phyloP scores from a whole-genome alignment of 805 yeast species.

The Candida namnaoensis region DNA sequence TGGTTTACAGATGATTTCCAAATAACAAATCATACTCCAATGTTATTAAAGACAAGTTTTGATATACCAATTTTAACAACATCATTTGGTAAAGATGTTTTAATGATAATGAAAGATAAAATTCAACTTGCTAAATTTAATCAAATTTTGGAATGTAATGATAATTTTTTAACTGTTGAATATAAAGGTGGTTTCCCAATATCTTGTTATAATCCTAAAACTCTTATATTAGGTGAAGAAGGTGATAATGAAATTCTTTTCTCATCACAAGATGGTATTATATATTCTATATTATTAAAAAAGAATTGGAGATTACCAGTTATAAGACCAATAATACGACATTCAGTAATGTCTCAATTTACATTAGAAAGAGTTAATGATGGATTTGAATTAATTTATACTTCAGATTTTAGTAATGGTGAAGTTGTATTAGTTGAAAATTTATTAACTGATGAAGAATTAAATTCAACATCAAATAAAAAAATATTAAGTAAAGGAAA shows the following conservation, averaged over 20 bases:
- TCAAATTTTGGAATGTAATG: constrained; percentile 39
- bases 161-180: constrained; percentile 20
- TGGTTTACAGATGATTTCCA: constrained; percentile 31
- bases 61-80: constrained; percentile 33
- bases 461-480: background rate
- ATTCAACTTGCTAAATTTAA: constrained; percentile 30
- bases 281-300: constrained; percentile 19
- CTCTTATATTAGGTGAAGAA: constrained; percentile 9
- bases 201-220: constrained; percentile 21
- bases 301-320: constrained; percentile 19
- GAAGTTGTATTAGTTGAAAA: constrained; percentile 1
- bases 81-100: constrained; percentile 29
- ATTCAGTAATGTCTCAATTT: constrained; percentile 14
- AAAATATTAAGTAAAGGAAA: constrained; percentile 1
- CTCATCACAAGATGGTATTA: constrained; percentile 17
- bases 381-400: constrained; percentile 19
- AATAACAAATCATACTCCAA: constrained; percentile 24
- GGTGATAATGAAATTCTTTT: constrained; percentile 12
- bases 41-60: constrained; percentile 31
- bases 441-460: constrained; percentile 2
- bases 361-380: constrained; percentile 8
- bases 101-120: constrained; percentile 27
- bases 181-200: constrained; percentile 30
- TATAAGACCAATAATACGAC: background rate
- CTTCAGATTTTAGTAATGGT: constrained; percentile 32